Evolutionary conservation across 1,139 yeast genomes (phyloP).

Genomic region (Magnusiomyces clavatus): DNA sequence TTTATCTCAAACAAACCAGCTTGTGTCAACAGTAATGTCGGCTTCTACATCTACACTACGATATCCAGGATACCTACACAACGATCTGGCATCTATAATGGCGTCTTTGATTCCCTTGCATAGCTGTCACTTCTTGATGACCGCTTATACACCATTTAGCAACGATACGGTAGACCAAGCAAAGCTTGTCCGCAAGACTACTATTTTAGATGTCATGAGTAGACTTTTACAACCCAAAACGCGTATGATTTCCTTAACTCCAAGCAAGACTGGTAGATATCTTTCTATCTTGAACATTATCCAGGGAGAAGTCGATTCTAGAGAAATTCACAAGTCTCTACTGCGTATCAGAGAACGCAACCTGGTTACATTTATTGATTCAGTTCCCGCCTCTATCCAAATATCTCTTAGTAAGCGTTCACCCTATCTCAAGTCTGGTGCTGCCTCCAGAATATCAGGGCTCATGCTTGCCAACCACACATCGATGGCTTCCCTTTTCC

Average conservation of each 20-base stretch:
- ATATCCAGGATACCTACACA: slow-evolving; percentile 88
- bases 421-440: slow-evolving; percentile 38
- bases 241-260: slow-evolving; percentile 51
- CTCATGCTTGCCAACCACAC: slow-evolving; percentile 75
- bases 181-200: slow-evolving; percentile 57
- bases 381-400: slow-evolving; percentile 78
- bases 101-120: slow-evolving; percentile 86
- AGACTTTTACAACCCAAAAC: slow-evolving; percentile 75
- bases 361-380: slow-evolving; percentile 66
- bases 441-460: slow-evolving; percentile 41
- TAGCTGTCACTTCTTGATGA: slow-evolving; percentile 75
- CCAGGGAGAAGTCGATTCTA: slow-evolving; percentile 64
- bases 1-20: slow-evolving; percentile 71
- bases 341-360: slow-evolving; percentile 66
- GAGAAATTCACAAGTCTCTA: slow-evolving; percentile 73
- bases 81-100: slow-evolving; percentile 73
- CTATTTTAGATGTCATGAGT: slow-evolving; percentile 77
- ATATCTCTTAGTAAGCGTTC: slow-evolving; percentile 72
- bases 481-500: slow-evolving; percentile 56
- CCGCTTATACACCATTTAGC: slow-evolving; percentile 85
- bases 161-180: slow-evolving; percentile 51
- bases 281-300: slow-evolving; percentile 68
- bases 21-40: slow-evolving; percentile 79
- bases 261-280: slow-evolving; percentile 41
- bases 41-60: slow-evolving; percentile 80